A percentile compares a stretch with the other conserved stretches of the same genome.
These are phyloP conservation scores for Globisporangium emineosum DNA, from an alignment of 352 stramenopile species.

Conservation along the genomic window DNA sequence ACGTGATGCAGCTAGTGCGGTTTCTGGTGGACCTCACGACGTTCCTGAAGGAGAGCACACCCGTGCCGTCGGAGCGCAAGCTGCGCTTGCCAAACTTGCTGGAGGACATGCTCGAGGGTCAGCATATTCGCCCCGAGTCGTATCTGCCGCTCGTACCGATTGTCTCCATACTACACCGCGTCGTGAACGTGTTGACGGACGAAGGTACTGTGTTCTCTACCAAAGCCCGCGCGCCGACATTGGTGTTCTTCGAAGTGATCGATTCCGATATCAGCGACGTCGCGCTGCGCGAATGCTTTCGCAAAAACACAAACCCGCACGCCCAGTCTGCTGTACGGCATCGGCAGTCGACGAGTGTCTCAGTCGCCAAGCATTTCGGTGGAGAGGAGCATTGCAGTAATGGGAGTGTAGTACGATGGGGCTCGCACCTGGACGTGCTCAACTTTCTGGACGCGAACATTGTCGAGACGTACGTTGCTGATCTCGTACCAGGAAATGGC, in stretches of 20 bases:
- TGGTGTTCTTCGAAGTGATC: conserved; percentile 68
- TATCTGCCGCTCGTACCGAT: conserved; percentile 39
- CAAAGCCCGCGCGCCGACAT: conserved; percentile 55
- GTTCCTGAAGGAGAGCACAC: conserved; percentile 58
- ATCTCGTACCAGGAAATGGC: conserved; percentile 19
- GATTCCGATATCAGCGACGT: conserved; percentile 27
- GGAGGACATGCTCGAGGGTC: conserved; percentile 36
- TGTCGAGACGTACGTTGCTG: conserved; percentile 41
- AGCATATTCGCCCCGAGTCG: conserved; percentile 47
- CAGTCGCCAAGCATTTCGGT: not conserved
- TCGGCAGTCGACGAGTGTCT: not conserved
- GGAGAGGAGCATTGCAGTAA: not conserved
- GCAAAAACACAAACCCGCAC: conserved; percentile 16
- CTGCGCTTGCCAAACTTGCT: conserved; percentile 36
- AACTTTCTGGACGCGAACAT: conserved; percentile 55
- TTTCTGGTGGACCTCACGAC: conserved; percentile 61
- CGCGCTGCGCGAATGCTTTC: conserved; percentile 22
- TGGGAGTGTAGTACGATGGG: conserved; percentile 9
- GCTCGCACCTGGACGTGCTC: conserved; percentile 37
- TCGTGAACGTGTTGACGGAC: conserved; percentile 48
- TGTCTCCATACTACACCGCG: conserved; percentile 27
- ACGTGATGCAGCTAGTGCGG: conserved; percentile 53
- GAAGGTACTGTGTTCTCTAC: conserved; percentile 77
- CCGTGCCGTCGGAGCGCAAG: conserved; percentile 47
- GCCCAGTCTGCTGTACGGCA: not conserved